Evolutionary conservation across 495 filamentous ascomycete species (phyloP), one percentile per base, ranked within the genome.

Genomic region (Margaritispora aquatica): DNA sequence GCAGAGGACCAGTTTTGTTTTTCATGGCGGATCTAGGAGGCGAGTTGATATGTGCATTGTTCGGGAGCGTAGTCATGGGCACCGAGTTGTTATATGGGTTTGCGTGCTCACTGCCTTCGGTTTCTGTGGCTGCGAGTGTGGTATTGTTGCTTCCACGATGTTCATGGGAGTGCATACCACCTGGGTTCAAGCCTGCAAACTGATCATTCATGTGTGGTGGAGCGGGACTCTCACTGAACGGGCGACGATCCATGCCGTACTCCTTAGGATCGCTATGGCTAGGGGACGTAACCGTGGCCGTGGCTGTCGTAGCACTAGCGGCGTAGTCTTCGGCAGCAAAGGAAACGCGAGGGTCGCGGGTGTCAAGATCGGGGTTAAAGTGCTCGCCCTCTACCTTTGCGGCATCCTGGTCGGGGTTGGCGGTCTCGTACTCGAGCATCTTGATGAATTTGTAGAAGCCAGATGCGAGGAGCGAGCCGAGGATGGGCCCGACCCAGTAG

Each of bases 361-460:
- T 20, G 22, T 58, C 34, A n/a, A 26, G 23, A 27, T 63, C 52
- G 13, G 61, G 61, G 23, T 59, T 46, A 29, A 63, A 63, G 41
- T 56, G 51, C 20, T 63, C 61, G 20, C 56, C 61, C 52, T 55
- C 44, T 17, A 31, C 41, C 26, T 51, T 55, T 24, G 41, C 17
- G 9, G 8, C 34, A 27, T 92, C 88, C 70, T 85, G 84, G 7
- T 79, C 85, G 1, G 85, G 85, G 60, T 95, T 96, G 59, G 85
- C 87, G 11, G 82, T 84, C 69, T 90, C 82, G 70, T 89, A 95
- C 64, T 87, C 80, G 44, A 92, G 75, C 1, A 74, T 63, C 65
- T 88, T 84, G 60, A 90, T 77, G 55, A 89, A 68, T 22, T 74
- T 73, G 65, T 89, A 92, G 68, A 92, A 89, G 1, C 73, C 83